Conservation (phyloP, 495 filamentous ascomycete species). For the Antarctomyces pellizariae region DNA sequence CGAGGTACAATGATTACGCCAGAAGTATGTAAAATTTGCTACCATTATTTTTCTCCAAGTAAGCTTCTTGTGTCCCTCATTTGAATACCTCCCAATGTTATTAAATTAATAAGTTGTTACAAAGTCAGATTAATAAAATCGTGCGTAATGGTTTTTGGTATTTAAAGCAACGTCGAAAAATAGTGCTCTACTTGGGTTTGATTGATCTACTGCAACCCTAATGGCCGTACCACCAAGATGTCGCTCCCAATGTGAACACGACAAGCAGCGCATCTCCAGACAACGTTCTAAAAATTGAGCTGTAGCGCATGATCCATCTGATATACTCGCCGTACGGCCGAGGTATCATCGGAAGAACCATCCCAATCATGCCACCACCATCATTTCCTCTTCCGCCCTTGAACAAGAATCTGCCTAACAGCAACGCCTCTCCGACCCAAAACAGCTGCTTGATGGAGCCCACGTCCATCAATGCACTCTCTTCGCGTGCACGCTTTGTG, state of each 20-base stretch:
- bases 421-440: constrained; percentile 31
- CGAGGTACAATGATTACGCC: too few relatives aligned
- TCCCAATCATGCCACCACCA: constrained; percentile 30
- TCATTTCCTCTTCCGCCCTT: constrained; percentile 25
- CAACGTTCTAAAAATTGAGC: constrained; percentile 38
- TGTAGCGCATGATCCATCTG: constrained; percentile 38
- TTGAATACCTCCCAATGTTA: too few relatives aligned
- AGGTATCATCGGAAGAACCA: constrained; percentile 34
- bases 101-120: too few relatives aligned
- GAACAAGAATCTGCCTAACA: constrained; percentile 44
- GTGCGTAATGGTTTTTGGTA: too few relatives aligned
- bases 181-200: too few relatives aligned
- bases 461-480: constrained; percentile 8
- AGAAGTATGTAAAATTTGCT: too few relatives aligned
- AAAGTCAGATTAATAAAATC: too few relatives aligned
- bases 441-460: constrained; percentile 6
- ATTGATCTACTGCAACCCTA: too few relatives aligned
- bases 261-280: constrained; percentile 40
- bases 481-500: constrained; percentile 20
- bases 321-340: constrained; percentile 29
- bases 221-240: too few relatives aligned
- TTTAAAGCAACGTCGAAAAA: too few relatives aligned
- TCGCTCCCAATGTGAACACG: constrained; percentile 59
- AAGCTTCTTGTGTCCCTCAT: too few relatives aligned
- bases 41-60: too few relatives aligned